A percentile compares a stretch with the other conserved stretches of the same genome.
Evolutionary conservation across 2,329 filamentous ascomycete species (phyloP).

Genomic region (Sporothrix mexicana): DNA sequence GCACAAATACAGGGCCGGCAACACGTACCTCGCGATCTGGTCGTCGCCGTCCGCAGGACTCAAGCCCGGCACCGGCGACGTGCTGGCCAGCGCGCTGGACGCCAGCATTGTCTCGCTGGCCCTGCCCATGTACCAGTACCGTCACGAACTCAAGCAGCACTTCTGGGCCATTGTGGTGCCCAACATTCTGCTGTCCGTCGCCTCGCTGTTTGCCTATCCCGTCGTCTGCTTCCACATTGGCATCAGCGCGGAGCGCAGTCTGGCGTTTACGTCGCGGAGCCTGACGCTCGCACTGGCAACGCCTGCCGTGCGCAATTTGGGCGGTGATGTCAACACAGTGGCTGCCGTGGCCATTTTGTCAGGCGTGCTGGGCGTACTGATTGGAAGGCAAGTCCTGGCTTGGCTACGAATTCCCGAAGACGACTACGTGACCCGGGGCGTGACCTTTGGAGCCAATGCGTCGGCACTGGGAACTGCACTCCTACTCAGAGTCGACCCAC

Average conservation of each 20-base stretch:
- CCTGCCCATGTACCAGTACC: conserved; percentile 66
- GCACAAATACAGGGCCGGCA: conserved; percentile 56
- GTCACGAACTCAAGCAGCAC: conserved; percentile 59
- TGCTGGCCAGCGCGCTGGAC: conserved; percentile 61
- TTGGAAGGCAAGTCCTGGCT: conserved; percentile 57
- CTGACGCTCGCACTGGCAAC: conserved; percentile 65
- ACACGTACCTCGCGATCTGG: conserved; percentile 61
- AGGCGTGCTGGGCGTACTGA: conserved; percentile 62
- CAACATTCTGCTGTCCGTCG: conserved; percentile 57
- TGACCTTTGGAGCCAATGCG: conserved; percentile 65
- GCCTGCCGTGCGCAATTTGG: conserved; percentile 61
- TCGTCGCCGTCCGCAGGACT: conserved; percentile 41
- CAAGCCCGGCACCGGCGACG: conserved; percentile 61
- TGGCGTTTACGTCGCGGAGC: conserved; percentile 62
- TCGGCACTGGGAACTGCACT: conserved; percentile 65
- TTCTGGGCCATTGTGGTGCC: conserved; percentile 61
- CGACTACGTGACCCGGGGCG: conserved; percentile 67
- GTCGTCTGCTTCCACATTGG: conserved; percentile 58
- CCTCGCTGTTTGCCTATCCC: conserved; percentile 64
- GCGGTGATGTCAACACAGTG: conserved; percentile 61
- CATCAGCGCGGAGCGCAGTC: conserved; percentile 57
- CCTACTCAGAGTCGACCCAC: conserved; percentile 60
- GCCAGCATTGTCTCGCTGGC: conserved; percentile 64
- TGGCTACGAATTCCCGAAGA: conserved; percentile 62
- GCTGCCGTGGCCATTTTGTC: conserved; percentile 64